Base-by-base conservation (phyloP, 2,329 filamentous ascomycete genomes). In the Arthroderma sp. region DNA sequence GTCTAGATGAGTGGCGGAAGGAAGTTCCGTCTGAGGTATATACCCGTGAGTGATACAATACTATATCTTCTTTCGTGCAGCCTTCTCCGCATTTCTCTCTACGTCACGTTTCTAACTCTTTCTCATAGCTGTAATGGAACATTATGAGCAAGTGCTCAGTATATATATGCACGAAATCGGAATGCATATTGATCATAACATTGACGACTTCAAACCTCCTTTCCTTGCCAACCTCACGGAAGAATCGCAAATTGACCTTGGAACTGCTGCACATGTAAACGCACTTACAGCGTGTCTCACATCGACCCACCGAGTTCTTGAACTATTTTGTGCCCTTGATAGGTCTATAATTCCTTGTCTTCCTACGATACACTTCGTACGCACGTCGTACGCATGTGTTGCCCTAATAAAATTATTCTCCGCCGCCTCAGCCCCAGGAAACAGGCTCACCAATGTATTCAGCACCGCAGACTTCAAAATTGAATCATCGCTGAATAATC, bases 101-200 rank as follows among this genome's bases (percentile, higher is more conserved):
- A 55, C 58, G 21, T 25, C 6, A 3, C 13, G 9, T 25, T 23
- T 11, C 41, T 47, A 25, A 47, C 9, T 4, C 21, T 15, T 47
- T 2, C 25, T 25, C 19, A 25, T 66, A 84, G 84, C 80, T n/a
- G 77, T 81, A 0, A 73, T 89, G 49, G 73, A 74, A 17, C 78
- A 89, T 62, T 80, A 80, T 60, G 83, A 87, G 62, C 76, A 84
- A 61, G 79, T 85, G 1, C 68, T 88, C 37, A 85, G 78, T 60
- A 73, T 91, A 2, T 89, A 87, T 66, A 83, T 90, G 74, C 85
- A 91, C 67, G 87, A 91, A 69, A 81, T 87, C 56, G 83, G 81
- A 2, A 80, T 91, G 61, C 83, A 88, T 61, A 76, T 80, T 7
- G 83, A 87, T 55, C 79, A 81, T 61, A 76, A 74, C 19, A 75